Percentiles rank a stretch among this genome's conserved stretches.
These are phyloP conservation scores for Lecanosticta acicola DNA, from an alignment of 2,329 filamentous ascomycete genomes.

Conservation along the genomic window DNA sequence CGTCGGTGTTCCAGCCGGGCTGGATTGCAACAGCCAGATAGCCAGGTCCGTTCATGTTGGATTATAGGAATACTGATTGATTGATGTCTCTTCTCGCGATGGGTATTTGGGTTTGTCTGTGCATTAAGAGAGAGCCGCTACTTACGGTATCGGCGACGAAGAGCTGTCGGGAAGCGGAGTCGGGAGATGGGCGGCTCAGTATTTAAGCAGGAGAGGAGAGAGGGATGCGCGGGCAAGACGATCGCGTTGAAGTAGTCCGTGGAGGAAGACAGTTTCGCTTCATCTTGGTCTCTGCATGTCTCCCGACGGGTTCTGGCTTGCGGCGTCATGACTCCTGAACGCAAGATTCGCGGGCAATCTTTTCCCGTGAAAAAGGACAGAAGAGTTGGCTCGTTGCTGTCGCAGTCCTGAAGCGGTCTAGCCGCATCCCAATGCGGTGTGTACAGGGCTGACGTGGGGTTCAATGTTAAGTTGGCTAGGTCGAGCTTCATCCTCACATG, in stretches of 20 bases:
- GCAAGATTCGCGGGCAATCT: too few species aligned
- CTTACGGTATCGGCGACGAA: not conserved
- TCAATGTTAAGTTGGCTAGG: not conserved
- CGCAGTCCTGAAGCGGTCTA: not conserved
- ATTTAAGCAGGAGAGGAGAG: constrained; percentile 8
- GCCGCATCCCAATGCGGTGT: not conserved
- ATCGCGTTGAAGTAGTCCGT: too few species aligned
- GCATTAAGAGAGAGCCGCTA: not conserved
- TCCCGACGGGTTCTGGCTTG: too few species aligned
- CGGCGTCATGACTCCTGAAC: too few species aligned
- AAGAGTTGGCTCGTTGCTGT: not conserved
- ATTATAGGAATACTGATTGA: not conserved
- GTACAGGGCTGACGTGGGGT: not conserved
- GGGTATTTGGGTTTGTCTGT: not conserved
- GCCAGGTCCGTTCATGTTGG: constrained; percentile 45
- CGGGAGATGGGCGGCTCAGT: constrained; percentile 1
- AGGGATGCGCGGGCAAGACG: too few species aligned
- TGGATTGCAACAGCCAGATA: constrained; percentile 85
- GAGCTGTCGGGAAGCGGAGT: not conserved
- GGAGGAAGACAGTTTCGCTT: too few species aligned
- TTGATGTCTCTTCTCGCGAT: not conserved
- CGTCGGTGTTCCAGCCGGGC: constrained; percentile 59
- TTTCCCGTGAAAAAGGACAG: too few species aligned
- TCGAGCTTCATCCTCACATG: too few species aligned
- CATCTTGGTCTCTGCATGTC: too few species aligned